Percentiles rank a stretch among this genome's conserved stretches.
Conservation (phyloP, 1,284 basidiomycete species). For the Xerocomus cyaneibrunnescens region DNA sequence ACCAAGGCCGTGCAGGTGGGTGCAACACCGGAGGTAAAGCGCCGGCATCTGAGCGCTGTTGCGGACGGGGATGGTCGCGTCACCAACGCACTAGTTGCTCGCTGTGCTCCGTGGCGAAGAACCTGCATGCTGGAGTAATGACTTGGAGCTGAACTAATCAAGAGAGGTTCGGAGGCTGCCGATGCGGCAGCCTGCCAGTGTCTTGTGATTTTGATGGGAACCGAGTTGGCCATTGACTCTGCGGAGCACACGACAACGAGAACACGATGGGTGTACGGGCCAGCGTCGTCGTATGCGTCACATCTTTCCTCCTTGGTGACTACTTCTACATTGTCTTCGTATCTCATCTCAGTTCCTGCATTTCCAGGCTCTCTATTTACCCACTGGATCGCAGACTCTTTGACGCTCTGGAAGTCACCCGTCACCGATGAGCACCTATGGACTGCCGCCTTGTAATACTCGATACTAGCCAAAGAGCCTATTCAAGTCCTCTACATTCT, state of each 20-base stretch:
- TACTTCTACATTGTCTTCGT: conserved; percentile 12
- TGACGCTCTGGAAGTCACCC: conserved; percentile 81
- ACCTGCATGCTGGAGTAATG: conserved; percentile 12
- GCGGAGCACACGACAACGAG: conserved; percentile 16
- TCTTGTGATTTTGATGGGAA: conserved; percentile 22
- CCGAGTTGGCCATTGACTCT: not conserved
- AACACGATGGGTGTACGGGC: conserved; percentile 62
- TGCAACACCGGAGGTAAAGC: conserved; percentile 8
- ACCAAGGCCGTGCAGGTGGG: conserved; percentile 46
- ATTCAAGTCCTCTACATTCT: conserved; percentile 54
- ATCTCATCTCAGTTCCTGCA: not conserved
- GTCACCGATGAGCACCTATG: conserved; percentile 75
- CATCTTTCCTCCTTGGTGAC: conserved; percentile 76
- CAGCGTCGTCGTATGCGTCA: conserved; percentile 67
- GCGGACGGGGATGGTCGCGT: not conserved
- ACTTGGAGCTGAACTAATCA: too few species aligned
- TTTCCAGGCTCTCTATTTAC: conserved; percentile 71
- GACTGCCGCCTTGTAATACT: conserved; percentile 77
- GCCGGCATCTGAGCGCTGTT: not conserved
- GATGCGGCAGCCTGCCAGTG: not conserved
- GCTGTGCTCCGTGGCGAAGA: conserved; percentile 16
- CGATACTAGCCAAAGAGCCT: conserved; percentile 67
- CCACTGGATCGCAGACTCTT: conserved; percentile 83
- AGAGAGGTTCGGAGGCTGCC: conserved; percentile 11
- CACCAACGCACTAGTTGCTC: conserved; percentile 1